Evolutionary conservation across 1,284 basidiomycete genomes (phyloP).

Genomic region (Cerrena zonata): DNA sequence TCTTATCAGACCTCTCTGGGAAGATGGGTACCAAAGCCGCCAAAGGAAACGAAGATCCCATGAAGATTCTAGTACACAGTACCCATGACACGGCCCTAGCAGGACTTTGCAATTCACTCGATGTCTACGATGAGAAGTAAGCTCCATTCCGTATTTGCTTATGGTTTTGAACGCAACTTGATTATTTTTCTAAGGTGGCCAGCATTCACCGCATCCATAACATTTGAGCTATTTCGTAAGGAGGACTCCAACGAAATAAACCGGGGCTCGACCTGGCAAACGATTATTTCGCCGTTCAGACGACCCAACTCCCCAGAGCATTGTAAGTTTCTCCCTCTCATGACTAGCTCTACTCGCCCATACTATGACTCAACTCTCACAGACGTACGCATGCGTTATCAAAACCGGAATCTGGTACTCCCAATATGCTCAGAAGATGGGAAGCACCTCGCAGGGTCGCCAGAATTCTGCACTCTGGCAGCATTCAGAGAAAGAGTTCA

Average conservation of each 20-base stretch:
- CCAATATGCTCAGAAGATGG: constrained; percentile 65
- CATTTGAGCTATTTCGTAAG: constrained; percentile 65
- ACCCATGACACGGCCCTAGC: constrained; percentile 78
- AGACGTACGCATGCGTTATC: constrained; percentile 76
- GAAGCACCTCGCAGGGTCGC: constrained; percentile 64
- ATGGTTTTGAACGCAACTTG: not conserved
- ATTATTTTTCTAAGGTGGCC: constrained; percentile 51
- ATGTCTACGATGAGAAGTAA: constrained; percentile 71
- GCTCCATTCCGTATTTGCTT: constrained; percentile 12
- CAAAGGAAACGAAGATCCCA: constrained; percentile 38
- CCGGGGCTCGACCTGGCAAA: constrained; percentile 25
- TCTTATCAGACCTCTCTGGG: constrained; percentile 56
- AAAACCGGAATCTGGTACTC: constrained; percentile 61
- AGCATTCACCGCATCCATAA: constrained; percentile 65
- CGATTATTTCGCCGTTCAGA: constrained; percentile 22
- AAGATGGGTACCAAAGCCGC: constrained; percentile 58
- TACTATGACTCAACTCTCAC: not conserved
- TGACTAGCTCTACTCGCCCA: constrained; percentile 2
- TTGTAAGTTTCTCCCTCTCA: constrained; percentile 31
- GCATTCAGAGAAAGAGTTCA: constrained; percentile 61
- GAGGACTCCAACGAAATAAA: constrained; percentile 2
- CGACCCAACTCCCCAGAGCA: constrained; percentile 27
- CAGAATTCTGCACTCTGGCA: constrained; percentile 71
- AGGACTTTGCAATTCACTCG: constrained; percentile 61
- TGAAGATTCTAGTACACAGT: constrained; percentile 62